These are phyloP conservation scores for Calophaca sinica DNA, from an alignment of 306 rosid species.

Conservation along the genomic window DNA sequence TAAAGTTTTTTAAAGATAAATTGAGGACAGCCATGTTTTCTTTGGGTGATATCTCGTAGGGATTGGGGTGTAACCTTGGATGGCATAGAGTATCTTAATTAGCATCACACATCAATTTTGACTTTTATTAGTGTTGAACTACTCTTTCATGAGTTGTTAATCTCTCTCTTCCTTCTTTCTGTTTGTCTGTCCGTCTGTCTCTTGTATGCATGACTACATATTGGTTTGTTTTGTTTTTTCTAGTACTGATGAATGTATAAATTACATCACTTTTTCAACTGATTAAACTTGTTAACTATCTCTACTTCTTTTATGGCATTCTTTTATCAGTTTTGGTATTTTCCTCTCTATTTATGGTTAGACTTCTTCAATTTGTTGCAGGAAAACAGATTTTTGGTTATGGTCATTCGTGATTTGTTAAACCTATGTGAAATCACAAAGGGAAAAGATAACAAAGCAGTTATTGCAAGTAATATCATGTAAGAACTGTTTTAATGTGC, in stretches of 20 bases:
- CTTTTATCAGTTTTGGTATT: constrained; percentile 12
- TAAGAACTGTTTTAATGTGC: constrained; percentile 47
- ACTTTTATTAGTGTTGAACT: not conserved
- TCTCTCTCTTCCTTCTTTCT: not conserved
- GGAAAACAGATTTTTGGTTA: constrained; percentile 99
- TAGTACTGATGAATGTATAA: not conserved
- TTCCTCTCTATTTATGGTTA: constrained; percentile 18
- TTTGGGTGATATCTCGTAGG: not conserved
- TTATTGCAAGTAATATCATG: constrained; percentile 98
- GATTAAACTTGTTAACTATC: constrained; percentile 21
- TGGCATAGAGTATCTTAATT: constrained; percentile 1
- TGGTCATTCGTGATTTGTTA: constrained; percentile 97
- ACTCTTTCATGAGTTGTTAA: not conserved
- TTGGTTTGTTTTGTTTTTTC: not conserved
- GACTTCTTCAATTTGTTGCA: constrained; percentile 51
- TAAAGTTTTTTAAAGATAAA: not conserved
- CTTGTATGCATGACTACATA: not conserved
- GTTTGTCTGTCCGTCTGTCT: not conserved
- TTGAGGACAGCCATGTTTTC: not conserved
- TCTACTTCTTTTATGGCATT: constrained; percentile 32
- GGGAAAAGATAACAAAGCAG: constrained; percentile 99
- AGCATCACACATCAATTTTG: not conserved
- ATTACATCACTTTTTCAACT: not conserved
- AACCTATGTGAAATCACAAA: constrained; percentile 94
- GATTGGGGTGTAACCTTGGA: not conserved